phyloP scores from a whole-genome alignment of 345 rosid genomes.

The Eucalyptus sp. region DNA sequence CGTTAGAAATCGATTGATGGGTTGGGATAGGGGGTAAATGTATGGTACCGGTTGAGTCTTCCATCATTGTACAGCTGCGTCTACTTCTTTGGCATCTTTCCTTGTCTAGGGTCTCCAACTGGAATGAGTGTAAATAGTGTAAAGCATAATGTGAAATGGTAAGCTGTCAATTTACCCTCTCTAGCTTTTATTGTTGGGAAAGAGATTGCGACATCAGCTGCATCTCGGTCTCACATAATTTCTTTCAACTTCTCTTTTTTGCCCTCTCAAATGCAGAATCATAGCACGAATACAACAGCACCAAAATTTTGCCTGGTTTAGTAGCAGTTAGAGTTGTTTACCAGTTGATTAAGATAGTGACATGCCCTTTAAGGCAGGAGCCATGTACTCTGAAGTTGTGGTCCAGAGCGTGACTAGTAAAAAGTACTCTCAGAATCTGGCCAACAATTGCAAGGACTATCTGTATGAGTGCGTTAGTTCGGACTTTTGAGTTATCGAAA shows the following conservation, averaged over 20 bases:
- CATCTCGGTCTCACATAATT: neutral
- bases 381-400: neutral
- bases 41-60: neutral
- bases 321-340: neutral
- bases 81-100: neutral
- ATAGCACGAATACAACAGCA: neutral
- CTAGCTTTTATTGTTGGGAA: neutral
- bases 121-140: neutral
- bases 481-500: neutral
- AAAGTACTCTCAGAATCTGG: neutral
- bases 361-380: neutral
- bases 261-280: neutral
- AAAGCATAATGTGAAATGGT: neutral
- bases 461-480: neutral
- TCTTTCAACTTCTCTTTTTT: neutral
- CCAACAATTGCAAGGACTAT: neutral
- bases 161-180: neutral
- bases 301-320: neutral
- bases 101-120: neutral
- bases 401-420: neutral
- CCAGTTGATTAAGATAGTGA: neutral
- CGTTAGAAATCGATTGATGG: slow-evolving; percentile 42
- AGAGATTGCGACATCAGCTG: neutral
- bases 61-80: neutral
- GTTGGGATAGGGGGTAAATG: slow-evolving; percentile 35